Evolutionary conservation across 441 rosid genomes (phyloP), one percentile per base, ranked within the genome.

Genomic region (Erysimum cheiri): DNA sequence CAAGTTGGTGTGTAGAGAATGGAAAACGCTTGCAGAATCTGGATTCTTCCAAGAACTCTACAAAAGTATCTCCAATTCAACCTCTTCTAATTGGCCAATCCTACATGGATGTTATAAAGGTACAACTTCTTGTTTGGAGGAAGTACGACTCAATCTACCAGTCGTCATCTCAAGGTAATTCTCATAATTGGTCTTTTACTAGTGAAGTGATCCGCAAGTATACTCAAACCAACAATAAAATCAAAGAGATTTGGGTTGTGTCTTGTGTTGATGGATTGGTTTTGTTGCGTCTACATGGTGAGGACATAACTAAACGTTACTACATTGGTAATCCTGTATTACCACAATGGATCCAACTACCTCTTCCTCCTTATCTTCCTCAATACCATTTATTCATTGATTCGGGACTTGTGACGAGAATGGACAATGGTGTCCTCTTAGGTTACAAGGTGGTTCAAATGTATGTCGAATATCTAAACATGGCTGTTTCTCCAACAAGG

Each of bases 271-370:
- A 33, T 64, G 69, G 69, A 0, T 22, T 64, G 19, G 32, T 48
- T 48, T 48, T 64, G 44, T 2, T 48, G 46, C 22, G 46, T 48
- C 33, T 48, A 22, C 1, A 10, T 0, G 3, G 8, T 2, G 50
- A 41, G 7, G 50, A 60, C 32, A 37, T 12, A 33, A 22, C 0
- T 0, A 35, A 4, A 19, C 6, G 28, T 48, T 35, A 48, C 33
- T 64, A 48, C 69, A 4, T 48, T 17, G 46, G 69, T 55, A 64
- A 48, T 64, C 57, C 35, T 2, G 24, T 64, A 33, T 26, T 48
- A 64, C 12, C 57, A 64, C 69, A 48, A 3, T 64, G 69, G 69
- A 4, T 64, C 22, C 69, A 32, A 19, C 31, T 63, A 12, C 29
- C 68, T 48, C 17, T 39, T 46, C 68, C 68, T 47, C 4, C 32